These are phyloP conservation scores for Hericium coralloides DNA, from an alignment of 768 basidiomycete species.

Conservation along the genomic window DNA sequence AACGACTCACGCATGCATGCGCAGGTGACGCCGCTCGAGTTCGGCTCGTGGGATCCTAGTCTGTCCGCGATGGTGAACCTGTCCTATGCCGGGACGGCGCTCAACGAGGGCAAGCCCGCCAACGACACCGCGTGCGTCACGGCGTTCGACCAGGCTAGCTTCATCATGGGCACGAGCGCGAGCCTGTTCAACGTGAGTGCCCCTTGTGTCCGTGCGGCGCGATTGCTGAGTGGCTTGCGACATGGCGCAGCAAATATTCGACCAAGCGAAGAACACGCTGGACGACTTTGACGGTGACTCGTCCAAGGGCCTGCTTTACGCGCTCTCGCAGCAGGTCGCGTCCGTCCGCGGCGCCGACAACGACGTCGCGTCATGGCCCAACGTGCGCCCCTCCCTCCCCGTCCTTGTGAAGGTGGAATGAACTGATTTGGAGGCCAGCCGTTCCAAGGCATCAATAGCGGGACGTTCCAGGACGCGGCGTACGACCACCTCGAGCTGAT, in stretches of 20 bases:
- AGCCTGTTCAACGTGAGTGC: slow-evolving; percentile 52
- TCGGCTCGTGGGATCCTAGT: slow-evolving; percentile 66
- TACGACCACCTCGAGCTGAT: slow-evolving; percentile 51
- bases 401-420: not conserved
- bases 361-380: slow-evolving; percentile 66
- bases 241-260: slow-evolving; percentile 36
- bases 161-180: slow-evolving; percentile 69
- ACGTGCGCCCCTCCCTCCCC: slow-evolving; percentile 19
- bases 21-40: slow-evolving; percentile 55
- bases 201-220: not conserved
- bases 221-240: not conserved
- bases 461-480: slow-evolving; percentile 45
- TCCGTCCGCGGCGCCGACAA: slow-evolving; percentile 43
- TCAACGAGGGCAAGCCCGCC: slow-evolving; percentile 46
- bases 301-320: slow-evolving; percentile 33
- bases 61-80: slow-evolving; percentile 64
- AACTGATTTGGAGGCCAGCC: slow-evolving; percentile 19
- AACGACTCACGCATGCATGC: not conserved
- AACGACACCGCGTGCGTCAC: slow-evolving; percentile 55
- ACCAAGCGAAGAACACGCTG: slow-evolving; percentile 33
- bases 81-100: slow-evolving; percentile 53
- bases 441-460: slow-evolving; percentile 40
- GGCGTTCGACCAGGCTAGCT: slow-evolving; percentile 67
- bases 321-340: slow-evolving; percentile 38
- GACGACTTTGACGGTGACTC: slow-evolving; percentile 28